Evolutionary conservation across 1,284 basidiomycete genomes (phyloP), one percentile per base, ranked within the genome.

Genomic region (Hypsizygus ulmarius): DNA sequence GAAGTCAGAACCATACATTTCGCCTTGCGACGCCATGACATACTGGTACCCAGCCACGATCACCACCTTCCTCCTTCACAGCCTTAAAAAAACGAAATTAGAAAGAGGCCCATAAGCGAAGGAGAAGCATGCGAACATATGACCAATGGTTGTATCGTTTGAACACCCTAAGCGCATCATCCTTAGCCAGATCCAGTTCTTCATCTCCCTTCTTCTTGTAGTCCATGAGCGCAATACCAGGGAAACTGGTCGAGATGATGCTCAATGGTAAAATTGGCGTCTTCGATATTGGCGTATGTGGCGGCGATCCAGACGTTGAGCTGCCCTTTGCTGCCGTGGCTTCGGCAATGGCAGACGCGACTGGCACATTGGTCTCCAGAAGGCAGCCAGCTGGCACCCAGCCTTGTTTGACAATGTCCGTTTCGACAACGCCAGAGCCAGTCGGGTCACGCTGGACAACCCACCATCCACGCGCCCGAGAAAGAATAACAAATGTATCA

Each of bases 81-180:
- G 90, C 88, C 83, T 92, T 61, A 12, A 50, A 53, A 45, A 47
- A 55, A 35, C 39, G 42, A n/a, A 45, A 14, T 30, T 12, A 38
- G 52, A 39, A 45, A 45, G 35, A 25, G 48, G 25, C 11, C 21
- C 35, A 30, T 33, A 43, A 39, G 37, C 16, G 34, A 53, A 40
- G 15, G 43, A 39, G 40, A 41, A 35, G 32, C 27, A 48, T 40
- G 73, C 81, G 51, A 57, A 87, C 86, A 68, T 93, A 94, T 68
- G 87, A 93, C 93, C 94, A 97, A 71, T 96, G 92, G 58, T 97
- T 97, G 67, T 97, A 98, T 59, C 91, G 82, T 74, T 97, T 99
- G 73, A 97, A 97, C 39, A 99, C 95, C 52, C 93, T 76, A 51
- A 99, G 64, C 14, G 80, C 73, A 62, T 97, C 92, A 56, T 93